These are phyloP conservation scores for Euphorbia pulcherrima DNA, from an alignment of 345 rosid genomes.

Conservation along the genomic window DNA sequence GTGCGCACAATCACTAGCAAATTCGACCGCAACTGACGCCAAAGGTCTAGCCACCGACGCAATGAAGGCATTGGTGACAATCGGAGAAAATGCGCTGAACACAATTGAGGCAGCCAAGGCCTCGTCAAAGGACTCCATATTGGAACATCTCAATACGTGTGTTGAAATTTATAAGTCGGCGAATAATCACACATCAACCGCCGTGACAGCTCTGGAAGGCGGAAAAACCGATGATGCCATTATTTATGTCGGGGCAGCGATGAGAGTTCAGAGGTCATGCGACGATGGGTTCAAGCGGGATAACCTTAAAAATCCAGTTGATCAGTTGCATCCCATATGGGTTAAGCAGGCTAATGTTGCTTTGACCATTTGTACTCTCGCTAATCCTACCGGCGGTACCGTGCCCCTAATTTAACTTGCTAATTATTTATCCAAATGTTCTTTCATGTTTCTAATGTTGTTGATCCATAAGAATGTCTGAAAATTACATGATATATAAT, in stretches of 20 bases:
- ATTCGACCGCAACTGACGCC: neutral
- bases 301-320: neutral
- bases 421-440: too few relatives aligned
- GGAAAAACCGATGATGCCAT: neutral
- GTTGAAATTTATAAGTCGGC: neutral
- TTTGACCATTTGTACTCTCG: neutral
- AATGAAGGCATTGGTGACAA: neutral
- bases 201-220: neutral
- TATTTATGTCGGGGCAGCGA: neutral
- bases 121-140: neutral
- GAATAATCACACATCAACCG: neutral
- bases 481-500: too few relatives aligned
- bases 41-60: neutral
- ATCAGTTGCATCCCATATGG: neutral
- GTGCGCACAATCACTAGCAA: neutral
- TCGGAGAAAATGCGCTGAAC: neutral
- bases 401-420: neutral
- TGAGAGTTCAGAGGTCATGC: neutral
- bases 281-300: neutral
- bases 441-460: too few relatives aligned
- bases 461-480: too few relatives aligned
- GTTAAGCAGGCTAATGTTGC: neutral
- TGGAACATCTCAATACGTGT: neutral
- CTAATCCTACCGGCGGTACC: neutral
- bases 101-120: neutral